Evolutionary conservation across 2,329 filamentous ascomycete genomes (phyloP).

Genomic region (Colletotrichum sp.): DNA sequence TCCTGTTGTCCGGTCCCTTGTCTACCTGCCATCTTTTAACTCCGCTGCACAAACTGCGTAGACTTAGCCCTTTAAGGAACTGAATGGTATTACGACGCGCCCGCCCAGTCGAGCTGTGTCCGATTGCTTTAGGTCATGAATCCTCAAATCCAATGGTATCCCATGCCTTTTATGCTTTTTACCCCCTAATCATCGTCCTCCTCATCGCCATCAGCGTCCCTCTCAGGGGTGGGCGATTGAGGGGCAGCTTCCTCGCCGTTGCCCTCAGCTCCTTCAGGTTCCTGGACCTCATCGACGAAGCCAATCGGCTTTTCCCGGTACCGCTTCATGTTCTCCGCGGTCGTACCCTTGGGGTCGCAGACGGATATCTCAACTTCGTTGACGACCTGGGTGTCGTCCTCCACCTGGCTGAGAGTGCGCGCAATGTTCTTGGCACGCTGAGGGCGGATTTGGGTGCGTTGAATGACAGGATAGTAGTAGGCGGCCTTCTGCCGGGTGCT

Average conservation of each 20-base stretch:
- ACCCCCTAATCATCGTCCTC: constrained; percentile 33
- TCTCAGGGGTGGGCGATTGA: constrained; percentile 28
- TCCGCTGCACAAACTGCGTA: background rate
- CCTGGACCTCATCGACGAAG: constrained; percentile 43
- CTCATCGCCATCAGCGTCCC: constrained; percentile 47
- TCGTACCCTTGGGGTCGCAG: constrained; percentile 58
- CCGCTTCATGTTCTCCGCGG: constrained; percentile 53
- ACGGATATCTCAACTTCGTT: constrained; percentile 62
- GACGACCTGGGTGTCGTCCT: constrained; percentile 54
- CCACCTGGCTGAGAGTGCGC: constrained; percentile 48
- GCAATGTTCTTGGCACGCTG: constrained; percentile 69
- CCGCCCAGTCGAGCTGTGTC: background rate
- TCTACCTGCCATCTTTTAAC: background rate
- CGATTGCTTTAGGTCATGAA: background rate
- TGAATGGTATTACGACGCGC: background rate
- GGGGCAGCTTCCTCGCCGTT: constrained; percentile 1
- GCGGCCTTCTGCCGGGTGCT: constrained; percentile 57
- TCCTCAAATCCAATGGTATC: background rate
- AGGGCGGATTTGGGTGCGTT: constrained; percentile 64
- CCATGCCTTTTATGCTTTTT: background rate
- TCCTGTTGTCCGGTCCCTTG: background rate
- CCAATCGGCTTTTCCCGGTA: constrained; percentile 60
- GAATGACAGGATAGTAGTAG: constrained; percentile 73
- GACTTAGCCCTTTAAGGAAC: background rate
- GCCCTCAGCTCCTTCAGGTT: constrained; percentile 15